Evolutionary conservation across 495 filamentous ascomycete species (phyloP).

Genomic region (Xylaria palmicola): DNA sequence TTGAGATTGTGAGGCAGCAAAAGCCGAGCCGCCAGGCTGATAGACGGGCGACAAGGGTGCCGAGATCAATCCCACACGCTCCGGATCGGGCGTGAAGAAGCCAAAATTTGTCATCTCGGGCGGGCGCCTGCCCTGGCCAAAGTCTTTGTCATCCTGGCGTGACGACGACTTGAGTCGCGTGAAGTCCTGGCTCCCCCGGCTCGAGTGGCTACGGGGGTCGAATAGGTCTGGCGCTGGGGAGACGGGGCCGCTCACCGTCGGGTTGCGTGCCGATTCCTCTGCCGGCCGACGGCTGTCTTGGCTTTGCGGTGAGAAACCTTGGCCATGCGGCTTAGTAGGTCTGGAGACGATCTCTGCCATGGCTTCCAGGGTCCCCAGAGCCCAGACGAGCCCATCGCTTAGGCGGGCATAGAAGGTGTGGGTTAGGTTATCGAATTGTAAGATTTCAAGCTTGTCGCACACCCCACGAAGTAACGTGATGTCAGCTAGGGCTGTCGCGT

Average conservation of each 20-base stretch:
- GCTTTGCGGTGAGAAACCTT: no score
- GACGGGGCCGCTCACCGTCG: background rate
- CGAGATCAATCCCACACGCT: conserved; percentile 9
- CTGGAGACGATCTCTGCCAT: background rate
- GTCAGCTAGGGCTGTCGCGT: conserved; percentile 2
- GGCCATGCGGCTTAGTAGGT: background rate
- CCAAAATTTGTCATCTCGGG: conserved; percentile 8
- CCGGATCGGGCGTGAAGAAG: conserved; percentile 5
- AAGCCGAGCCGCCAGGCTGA: background rate
- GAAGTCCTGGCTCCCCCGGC: conserved; percentile 1
- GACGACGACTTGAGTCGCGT: background rate
- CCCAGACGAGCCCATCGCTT: conserved; percentile 7
- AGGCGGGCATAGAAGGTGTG: conserved; percentile 17
- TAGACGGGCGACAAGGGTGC: background rate
- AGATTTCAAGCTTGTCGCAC: conserved; percentile 8
- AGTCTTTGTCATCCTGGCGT: conserved; percentile 2
- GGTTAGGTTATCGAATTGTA: conserved; percentile 14
- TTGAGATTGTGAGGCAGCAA: conserved; percentile 10
- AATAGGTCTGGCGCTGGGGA: conserved; percentile 9
- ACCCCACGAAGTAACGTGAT: conserved; percentile 8
- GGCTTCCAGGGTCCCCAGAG: conserved; percentile 7
- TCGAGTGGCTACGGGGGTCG: background rate
- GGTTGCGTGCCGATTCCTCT: background rate
- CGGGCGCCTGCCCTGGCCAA: background rate
- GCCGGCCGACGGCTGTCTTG: background rate